Conservation (phyloP, 2,329 filamentous ascomycete species). For the Ascochyta pisi region DNA sequence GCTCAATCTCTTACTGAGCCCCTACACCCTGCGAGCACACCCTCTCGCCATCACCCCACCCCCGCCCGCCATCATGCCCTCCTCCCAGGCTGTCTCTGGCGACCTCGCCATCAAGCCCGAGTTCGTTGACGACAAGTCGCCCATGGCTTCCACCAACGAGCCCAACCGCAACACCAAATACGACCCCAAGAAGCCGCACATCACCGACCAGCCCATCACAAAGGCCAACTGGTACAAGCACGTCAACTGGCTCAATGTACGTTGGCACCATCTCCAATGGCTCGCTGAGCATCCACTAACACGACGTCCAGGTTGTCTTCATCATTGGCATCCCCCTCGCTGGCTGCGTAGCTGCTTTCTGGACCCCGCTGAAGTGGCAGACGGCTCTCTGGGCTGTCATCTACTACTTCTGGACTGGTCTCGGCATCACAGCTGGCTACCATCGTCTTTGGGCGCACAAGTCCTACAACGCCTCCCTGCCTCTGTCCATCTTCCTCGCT, state of each 20-base stretch:
- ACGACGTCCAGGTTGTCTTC: conserved; percentile 71
- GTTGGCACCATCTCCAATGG: background rate
- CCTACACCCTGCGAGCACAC: conserved; percentile 20
- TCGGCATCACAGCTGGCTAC: conserved; percentile 67
- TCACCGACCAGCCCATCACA: conserved; percentile 82
- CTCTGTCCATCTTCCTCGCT: conserved; percentile 58
- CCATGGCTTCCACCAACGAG: conserved; percentile 59
- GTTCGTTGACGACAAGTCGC: conserved; percentile 54
- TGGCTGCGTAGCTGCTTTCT: conserved; percentile 78
- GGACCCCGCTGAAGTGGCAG: conserved; percentile 76
- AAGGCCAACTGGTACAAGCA: conserved; percentile 88
- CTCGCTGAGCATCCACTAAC: conserved; percentile 20
- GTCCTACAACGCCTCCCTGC: conserved; percentile 54
- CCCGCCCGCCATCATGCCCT: conserved; percentile 53
- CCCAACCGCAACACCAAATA: conserved; percentile 60
- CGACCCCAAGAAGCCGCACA: conserved; percentile 79
- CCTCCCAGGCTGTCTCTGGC: conserved; percentile 58
- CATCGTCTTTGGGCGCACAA: conserved; percentile 76
- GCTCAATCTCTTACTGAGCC: conserved; percentile 11
- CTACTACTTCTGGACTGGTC: conserved; percentile 85
- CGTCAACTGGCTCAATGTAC: conserved; percentile 91
- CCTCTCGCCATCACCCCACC: conserved; percentile 27
- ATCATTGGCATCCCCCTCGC: conserved; percentile 79
- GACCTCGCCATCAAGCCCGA: conserved; percentile 58
- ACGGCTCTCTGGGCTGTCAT: conserved; percentile 76